Percentiles rank a stretch among this genome's conserved stretches.
These are phyloP conservation scores for Telopea speciosissima DNA, from an alignment of 177 flowering plant species.

Conservation along the genomic window DNA sequence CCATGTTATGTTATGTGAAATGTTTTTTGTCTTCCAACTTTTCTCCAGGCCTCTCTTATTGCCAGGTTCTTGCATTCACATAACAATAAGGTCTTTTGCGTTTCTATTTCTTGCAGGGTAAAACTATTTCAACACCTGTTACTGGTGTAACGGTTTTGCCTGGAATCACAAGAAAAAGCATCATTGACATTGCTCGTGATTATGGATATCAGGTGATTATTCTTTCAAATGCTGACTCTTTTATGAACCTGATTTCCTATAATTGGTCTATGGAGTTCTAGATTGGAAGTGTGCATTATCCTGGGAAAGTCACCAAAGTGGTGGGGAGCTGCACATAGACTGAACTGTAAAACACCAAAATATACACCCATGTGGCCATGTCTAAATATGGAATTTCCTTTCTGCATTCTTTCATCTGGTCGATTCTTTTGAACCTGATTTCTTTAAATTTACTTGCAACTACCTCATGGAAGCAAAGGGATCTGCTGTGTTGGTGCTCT, in stretches of 20 bases:
- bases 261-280: not conserved
- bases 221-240: not conserved
- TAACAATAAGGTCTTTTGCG: no score
- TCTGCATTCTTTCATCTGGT: no score
- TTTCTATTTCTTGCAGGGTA: conserved; percentile 39
- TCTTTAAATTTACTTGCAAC: not conserved
- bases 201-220: conserved; percentile 58
- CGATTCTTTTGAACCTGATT: not conserved
- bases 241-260: not conserved
- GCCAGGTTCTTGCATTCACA: not conserved
- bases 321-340: no score
- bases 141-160: conserved; percentile 64
- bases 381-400: no score
- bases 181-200: conserved; percentile 63
- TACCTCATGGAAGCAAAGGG: not conserved
- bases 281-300: not conserved
- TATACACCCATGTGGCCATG: no score
- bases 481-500: not conserved
- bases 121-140: conserved; percentile 66
- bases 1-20: no score
- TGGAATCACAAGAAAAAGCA: conserved; percentile 80
- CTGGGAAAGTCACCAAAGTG: not conserved
- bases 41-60: not conserved
- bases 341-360: not conserved
- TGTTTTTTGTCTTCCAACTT: not conserved